A percentile compares a stretch with the other conserved stretches of the same genome.
phyloP scores from a whole-genome alignment of 208 protist genomes.

The Trypanosoma lewisi region DNA sequence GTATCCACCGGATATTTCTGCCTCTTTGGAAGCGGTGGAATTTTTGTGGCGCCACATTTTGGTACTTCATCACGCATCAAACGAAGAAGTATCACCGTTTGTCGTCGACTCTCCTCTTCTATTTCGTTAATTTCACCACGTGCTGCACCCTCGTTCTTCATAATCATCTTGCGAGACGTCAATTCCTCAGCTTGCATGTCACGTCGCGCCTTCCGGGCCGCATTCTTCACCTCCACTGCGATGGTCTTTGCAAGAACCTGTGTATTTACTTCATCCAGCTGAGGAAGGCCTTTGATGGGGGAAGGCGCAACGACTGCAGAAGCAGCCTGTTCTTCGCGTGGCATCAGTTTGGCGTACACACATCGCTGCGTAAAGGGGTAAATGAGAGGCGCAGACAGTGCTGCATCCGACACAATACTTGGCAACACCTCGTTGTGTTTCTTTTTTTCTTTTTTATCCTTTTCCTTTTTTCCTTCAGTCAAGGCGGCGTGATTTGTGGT shows the following conservation, averaged over 20 bases:
- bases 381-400: conserved; percentile 1
- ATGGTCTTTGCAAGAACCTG: neutral
- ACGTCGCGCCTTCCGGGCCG: conserved; percentile 2
- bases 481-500: neutral
- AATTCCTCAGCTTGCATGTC: conserved; percentile 14
- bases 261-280: neutral
- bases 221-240: neutral
- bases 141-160: conserved; percentile 14
- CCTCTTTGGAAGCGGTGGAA: neutral
- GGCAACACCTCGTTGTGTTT: too few species aligned
- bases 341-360: conserved; percentile 3
- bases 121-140: conserved; percentile 12
- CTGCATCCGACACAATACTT: neutral
- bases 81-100: conserved; percentile 14
- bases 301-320: too few species aligned
- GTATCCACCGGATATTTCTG: conserved; percentile 35
- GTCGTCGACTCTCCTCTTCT: conserved; percentile 21
- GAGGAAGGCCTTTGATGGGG: neutral
- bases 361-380: conserved; percentile 23
- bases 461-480: neutral
- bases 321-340: neutral
- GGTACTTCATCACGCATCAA: conserved; percentile 21
- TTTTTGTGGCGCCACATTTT: neutral
- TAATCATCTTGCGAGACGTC: conserved; percentile 8
- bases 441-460: neutral